Percentiles rank a stretch among this genome's conserved stretches.
Evolutionary conservation across 345 rosid species (phyloP).

Genomic region (Eucalyptus victrix): DNA sequence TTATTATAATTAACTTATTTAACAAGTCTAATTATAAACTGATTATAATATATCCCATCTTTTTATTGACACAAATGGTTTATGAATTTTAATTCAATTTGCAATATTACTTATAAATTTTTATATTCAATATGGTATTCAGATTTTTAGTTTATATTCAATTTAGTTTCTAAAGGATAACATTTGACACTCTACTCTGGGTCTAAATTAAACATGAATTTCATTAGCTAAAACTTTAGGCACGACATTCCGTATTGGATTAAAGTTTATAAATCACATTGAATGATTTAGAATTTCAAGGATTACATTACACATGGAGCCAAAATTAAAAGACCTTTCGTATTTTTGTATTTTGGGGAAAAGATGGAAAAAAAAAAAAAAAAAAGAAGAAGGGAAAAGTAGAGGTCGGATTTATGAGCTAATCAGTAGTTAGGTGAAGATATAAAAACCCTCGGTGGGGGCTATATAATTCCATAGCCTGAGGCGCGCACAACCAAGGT

Average conservation of each 20-base stretch:
- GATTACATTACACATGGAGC: fast-evolving
- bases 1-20: neutral
- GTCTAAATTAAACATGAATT: neutral
- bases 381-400: neutral
- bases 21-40: neutral
- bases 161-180: too few species aligned
- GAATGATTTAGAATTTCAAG: neutral
- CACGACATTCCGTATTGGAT: fast-evolving
- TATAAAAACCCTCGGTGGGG: neutral
- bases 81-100: too few species aligned
- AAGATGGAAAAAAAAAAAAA: too few species aligned
- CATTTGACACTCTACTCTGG: fast-evolving
- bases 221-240: too few species aligned
- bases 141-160: too few species aligned
- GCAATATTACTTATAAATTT: too few species aligned
- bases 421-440: neutral
- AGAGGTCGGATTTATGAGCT: neutral
- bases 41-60: neutral
- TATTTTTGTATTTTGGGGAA: neutral
- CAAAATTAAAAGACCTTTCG: neutral
- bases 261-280: neutral
- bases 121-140: too few species aligned
- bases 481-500: neutral
- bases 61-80: fast-evolving
- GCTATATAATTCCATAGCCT: neutral